A percentile compares a stretch with the other conserved stretches of the same genome.
These are phyloP conservation scores for Moesziomyces sp. DNA, from an alignment of 1,284 basidiomycete genomes.

Conservation along the genomic window DNA sequence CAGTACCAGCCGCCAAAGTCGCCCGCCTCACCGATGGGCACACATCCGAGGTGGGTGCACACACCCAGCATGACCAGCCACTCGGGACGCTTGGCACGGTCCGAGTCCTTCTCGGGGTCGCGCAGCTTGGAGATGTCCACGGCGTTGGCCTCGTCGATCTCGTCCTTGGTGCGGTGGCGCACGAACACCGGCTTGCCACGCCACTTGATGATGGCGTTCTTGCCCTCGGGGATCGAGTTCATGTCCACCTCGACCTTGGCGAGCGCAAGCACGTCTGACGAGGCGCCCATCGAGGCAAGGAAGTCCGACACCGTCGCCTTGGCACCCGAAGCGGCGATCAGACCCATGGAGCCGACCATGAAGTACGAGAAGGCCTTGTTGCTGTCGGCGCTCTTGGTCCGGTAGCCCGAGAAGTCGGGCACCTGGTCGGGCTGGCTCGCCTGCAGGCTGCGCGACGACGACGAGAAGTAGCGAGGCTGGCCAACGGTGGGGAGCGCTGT, in stretches of 20 bases:
- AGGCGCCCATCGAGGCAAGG: slow-evolving; percentile 93
- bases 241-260: slow-evolving; percentile 98
- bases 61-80: slow-evolving; percentile 78
- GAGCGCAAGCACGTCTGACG: slow-evolving; percentile 95
- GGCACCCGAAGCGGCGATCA: slow-evolving; percentile 91
- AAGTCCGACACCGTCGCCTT: slow-evolving; percentile 95
- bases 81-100: slow-evolving; percentile 91
- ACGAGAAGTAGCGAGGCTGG: slow-evolving; percentile 59
- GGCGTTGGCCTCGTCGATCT: slow-evolving; percentile 91
- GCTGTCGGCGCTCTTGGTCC: slow-evolving; percentile 75
- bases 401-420: slow-evolving; percentile 88
- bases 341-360: slow-evolving; percentile 94
- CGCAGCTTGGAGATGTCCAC: slow-evolving; percentile 87
- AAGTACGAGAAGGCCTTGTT: slow-evolving; percentile 94
- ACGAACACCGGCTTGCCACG: slow-evolving; percentile 99
- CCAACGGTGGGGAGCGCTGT: slow-evolving; percentile 50
- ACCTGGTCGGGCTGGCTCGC: slow-evolving; percentile 72
- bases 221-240: slow-evolving; percentile 91
- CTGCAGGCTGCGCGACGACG: slow-evolving; percentile 56
- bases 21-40: slow-evolving; percentile 94
- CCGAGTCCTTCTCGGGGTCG: slow-evolving; percentile 91
- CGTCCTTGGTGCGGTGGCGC: slow-evolving; percentile 89
- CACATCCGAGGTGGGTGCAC: slow-evolving; percentile 98
- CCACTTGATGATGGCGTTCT: slow-evolving; percentile 76
- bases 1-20: slow-evolving; percentile 80